Conservation (phyloP, 2,329 filamentous ascomycete species). For the Decorospora gaudefroyi region DNA sequence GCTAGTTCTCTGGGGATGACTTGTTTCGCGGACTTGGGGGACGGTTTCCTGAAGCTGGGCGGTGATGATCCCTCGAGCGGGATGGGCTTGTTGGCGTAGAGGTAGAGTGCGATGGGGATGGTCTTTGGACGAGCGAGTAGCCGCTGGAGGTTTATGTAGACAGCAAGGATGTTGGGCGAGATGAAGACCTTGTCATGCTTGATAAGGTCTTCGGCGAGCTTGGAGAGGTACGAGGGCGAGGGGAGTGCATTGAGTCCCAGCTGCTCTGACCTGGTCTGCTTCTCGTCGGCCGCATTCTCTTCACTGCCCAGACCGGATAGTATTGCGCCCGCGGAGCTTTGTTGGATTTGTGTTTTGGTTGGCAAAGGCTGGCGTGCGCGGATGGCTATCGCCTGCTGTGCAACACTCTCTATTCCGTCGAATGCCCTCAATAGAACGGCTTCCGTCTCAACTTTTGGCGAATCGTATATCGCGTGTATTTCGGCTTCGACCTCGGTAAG, state of each 20-base stretch:
- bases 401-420: slow-evolving; percentile 29
- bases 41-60: slow-evolving; percentile 52
- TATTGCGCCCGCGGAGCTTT: slow-evolving; percentile 44
- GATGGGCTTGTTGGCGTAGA: slow-evolving; percentile 82
- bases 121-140: slow-evolving; percentile 73
- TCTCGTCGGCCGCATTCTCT: slow-evolving; percentile 13
- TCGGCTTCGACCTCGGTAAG: slow-evolving; percentile 35
- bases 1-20: slow-evolving; percentile 75
- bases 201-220: slow-evolving; percentile 69
- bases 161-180: slow-evolving; percentile 69
- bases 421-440: slow-evolving; percentile 26
- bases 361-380: slow-evolving; percentile 33
- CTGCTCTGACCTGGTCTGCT: slow-evolving; percentile 14
- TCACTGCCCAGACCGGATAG: slow-evolving; percentile 37
- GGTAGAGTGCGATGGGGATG: slow-evolving; percentile 75
- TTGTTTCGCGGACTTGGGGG: slow-evolving; percentile 69
- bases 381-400: slow-evolving; percentile 36
- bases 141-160: slow-evolving; percentile 78
- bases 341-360: slow-evolving; percentile 28
- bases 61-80: slow-evolving; percentile 64
- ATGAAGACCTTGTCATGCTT: slow-evolving; percentile 79
- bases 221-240: slow-evolving; percentile 51
- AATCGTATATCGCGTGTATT: slow-evolving; percentile 34
- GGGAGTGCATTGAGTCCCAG: slow-evolving; percentile 33
- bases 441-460: slow-evolving; percentile 37